Evolutionary conservation across 2,329 filamentous ascomycete species (phyloP), one percentile per base, ranked within the genome.

Genomic region (Claviceps maximensis): DNA sequence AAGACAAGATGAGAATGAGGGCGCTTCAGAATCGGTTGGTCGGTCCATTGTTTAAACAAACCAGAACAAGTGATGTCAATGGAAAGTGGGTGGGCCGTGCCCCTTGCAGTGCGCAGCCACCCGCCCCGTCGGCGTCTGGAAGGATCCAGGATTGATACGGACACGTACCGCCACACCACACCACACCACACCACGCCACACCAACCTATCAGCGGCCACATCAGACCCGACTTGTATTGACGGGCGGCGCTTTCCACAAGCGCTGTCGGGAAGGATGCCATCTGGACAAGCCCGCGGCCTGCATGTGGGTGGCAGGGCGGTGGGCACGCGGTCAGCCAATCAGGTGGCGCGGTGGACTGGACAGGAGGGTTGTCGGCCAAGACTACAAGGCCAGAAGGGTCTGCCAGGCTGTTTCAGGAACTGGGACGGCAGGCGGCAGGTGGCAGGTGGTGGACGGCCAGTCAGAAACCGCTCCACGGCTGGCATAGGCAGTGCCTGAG

Each of bases 361-460:
- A n/a, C n/a, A n/a, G n/a, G n/a, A n/a, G n/a, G n/a, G n/a, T n/a
- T n/a, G n/a, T n/a, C n/a, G n/a, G n/a, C n/a, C n/a, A n/a, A n/a
- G n/a, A n/a, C n/a, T n/a, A n/a, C n/a, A n/a, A n/a, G n/a, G n/a
- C n/a, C n/a, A n/a, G n/a, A n/a, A n/a, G n/a, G n/a, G n/a, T n/a
- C n/a, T n/a, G n/a, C 38, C n/a, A 4, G 47, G 50, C 13, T 9
- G 47, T 54, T 54, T 54, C 53, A 54, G 48, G 36, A 49, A n/a
- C 36, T 5, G 17, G 15, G 36, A 17, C 33, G 33, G 36, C 29
- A 17, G 29, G 49, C 29, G 19, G 29, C 31, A 12, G 31, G 31
- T 21, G 19, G 29, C 47, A 12, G 31, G 31, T 21, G 36, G 31
- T 36, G 13, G 8, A 17, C 47, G 4, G 23, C 33, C 44, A 46